Percentiles rank a stretch among this genome's conserved stretches.
These are phyloP conservation scores for Thielaviopsis ethacetica DNA, from an alignment of 2,329 filamentous ascomycete species.

Conservation along the genomic window DNA sequence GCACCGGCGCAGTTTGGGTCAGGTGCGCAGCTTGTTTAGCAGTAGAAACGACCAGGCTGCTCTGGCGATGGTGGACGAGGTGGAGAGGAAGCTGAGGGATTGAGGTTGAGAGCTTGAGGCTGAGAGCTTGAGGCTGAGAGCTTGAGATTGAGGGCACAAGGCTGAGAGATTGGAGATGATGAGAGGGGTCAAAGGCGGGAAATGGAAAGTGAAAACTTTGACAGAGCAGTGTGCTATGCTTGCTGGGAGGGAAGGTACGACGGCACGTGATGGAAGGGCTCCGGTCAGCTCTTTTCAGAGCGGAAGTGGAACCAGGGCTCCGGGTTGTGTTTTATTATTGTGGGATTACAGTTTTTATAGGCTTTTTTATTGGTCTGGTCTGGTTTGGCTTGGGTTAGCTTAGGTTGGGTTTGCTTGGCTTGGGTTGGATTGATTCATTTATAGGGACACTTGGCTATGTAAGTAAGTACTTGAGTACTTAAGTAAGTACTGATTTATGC, in stretches of 20 bases:
- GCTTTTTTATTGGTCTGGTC: background rate
- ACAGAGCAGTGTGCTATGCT: no score
- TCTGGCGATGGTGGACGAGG: background rate
- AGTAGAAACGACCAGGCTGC: background rate
- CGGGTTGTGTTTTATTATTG: background rate
- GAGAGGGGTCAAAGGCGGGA: background rate
- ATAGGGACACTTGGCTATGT: no score
- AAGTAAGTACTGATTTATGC: no score
- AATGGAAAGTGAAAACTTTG: background rate
- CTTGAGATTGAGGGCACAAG: background rate
- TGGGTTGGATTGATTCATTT: no score
- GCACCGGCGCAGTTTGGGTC: background rate
- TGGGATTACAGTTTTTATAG: background rate
- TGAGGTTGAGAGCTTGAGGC: background rate
- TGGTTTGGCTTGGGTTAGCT: background rate
- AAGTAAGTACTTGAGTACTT: no score
- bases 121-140: background rate
- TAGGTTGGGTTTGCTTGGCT: no score
- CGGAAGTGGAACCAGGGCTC: background rate
- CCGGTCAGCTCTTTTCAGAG: background rate
- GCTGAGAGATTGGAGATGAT: no score
- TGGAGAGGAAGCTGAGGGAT: background rate
- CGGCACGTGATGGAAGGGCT: background rate
- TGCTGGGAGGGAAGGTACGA: background rate
- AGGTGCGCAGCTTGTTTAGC: background rate